A percentile compares a stretch with the other conserved stretches of the same genome.
These are phyloP conservation scores for Ulota crispa DNA, from an alignment of 225 moss, liverwort and hornwort species.

Conservation along the genomic window DNA sequence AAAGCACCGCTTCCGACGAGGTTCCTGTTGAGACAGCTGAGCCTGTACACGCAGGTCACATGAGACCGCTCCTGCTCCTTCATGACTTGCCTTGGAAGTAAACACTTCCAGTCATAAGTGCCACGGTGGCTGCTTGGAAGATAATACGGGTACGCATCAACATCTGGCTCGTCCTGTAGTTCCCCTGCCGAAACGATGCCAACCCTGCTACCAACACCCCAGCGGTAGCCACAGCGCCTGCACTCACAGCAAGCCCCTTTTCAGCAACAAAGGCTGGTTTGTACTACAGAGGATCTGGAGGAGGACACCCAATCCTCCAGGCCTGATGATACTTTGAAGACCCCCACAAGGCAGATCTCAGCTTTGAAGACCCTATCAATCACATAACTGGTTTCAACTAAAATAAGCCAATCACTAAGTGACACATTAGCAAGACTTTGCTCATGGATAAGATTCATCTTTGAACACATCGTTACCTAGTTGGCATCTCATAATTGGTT, in stretches of 20 bases:
- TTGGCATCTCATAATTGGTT: no score
- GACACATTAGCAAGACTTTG: no score
- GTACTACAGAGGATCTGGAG: background rate
- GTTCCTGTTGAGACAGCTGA: background rate
- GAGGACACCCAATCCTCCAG: background rate
- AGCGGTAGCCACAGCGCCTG: slow-evolving; percentile 85
- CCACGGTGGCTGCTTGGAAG: slow-evolving; percentile 86
- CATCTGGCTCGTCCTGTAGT: slow-evolving; percentile 67
- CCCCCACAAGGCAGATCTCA: no score
- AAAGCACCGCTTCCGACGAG: background rate
- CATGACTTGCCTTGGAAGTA: slow-evolving; percentile 49
- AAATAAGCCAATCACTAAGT: no score
- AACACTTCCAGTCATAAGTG: slow-evolving; percentile 79
- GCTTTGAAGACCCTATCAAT: background rate
- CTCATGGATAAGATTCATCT: no score
- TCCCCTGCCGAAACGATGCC: slow-evolving; percentile 71
- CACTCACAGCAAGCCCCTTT: background rate
- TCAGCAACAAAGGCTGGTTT: background rate
- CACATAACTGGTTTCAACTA: no score
- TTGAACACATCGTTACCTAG: no score
- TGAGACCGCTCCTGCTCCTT: background rate
- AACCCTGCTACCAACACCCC: slow-evolving; percentile 74
- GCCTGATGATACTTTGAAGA: background rate
- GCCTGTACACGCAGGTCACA: no score
- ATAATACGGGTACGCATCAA: slow-evolving; percentile 83